Evolutionary conservation across 1,139 yeast species (phyloP).

Genomic region (Nakaseomyces sp.): DNA sequence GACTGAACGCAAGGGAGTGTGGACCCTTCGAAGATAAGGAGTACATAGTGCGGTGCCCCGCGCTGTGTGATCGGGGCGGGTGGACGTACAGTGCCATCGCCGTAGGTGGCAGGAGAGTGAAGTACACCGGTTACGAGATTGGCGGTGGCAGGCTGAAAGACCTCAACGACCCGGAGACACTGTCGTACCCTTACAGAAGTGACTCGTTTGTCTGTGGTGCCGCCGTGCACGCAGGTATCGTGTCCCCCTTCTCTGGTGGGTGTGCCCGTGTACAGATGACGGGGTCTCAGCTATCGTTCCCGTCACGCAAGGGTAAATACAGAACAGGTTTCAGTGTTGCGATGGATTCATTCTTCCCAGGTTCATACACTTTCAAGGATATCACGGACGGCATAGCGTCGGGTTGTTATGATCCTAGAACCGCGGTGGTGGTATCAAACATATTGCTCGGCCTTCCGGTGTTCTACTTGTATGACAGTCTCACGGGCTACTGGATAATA

Average conservation of each 20-base stretch:
- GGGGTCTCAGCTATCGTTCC: constrained; percentile 46
- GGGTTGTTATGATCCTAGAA: constrained; percentile 62
- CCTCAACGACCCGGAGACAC: constrained; percentile 15
- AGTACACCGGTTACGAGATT: constrained; percentile 63
- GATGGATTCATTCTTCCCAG: constrained; percentile 68
- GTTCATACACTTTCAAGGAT: constrained; percentile 52
- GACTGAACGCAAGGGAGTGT: constrained; percentile 58
- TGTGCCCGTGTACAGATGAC: constrained; percentile 57
- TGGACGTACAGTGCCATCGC: constrained; percentile 72
- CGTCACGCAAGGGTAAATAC: constrained; percentile 39
- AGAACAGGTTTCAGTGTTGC: constrained; percentile 47
- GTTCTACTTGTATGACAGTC: constrained; percentile 47
- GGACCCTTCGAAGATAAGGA: constrained; percentile 39
- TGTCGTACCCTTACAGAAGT: constrained; percentile 64
- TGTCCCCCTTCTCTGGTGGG: constrained; percentile 73
- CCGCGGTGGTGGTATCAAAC: constrained; percentile 48
- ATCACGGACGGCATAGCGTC: constrained; percentile 28
- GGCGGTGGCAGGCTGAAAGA: constrained; percentile 49
- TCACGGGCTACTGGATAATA: constrained; percentile 53
- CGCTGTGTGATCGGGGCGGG: constrained; percentile 71
- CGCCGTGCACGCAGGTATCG: constrained; percentile 75
- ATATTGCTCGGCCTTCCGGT: constrained; percentile 53
- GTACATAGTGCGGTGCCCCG: constrained; percentile 71
- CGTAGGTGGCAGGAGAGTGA: constrained; percentile 59
- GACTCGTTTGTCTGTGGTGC: constrained; percentile 89